Evolutionary conservation across 169 alveolate genomes (phyloP), one percentile per base, ranked within the genome.

Genomic region (Cryptosporidium muris): DNA sequence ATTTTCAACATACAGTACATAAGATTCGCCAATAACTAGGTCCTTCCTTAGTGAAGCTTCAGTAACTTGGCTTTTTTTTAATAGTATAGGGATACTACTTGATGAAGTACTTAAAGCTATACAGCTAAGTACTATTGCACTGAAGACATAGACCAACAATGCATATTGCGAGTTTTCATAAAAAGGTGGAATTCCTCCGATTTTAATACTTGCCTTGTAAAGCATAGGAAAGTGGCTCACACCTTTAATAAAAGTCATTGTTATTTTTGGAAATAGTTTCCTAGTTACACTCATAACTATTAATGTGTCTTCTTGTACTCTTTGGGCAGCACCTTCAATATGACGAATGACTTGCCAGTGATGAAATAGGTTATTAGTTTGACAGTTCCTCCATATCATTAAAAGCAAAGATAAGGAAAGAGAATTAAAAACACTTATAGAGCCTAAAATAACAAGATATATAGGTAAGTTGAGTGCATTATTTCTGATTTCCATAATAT

Each of bases 11-110:
- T 37, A 9, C 4, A 58, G 67, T n/a, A 36, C 63, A 8, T 11
- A 48, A 14, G 54, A 34, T 48, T 74, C 85, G 0, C 74, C 58
- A 4, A 74, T 34, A 43, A 74, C 60, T 3, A 74, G 85, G 25
- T 74, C 49, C 9, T 74, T 74, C 12, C 85, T 58, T 47, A 74
- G 60, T 36, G 43, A 52, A 37, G 85, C 85, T 48, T 74, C 85
- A 6, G n/a, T 6, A 25, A 58, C 60, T 58, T 74, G 63, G 48
- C 34, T 74, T 2, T 8, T 4, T 60, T 58, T 62, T 8, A 74
- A 58, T 47, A 58, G 54, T n/a, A 64, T 54, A 42, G 74, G 40
- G 60, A 58, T 34, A 43, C 60, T 48, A 7, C 49, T 74, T 48
- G 85, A 74, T 3, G 85, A 34, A 4, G 42, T 8, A 12, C 60